Evolutionary conservation across 2,329 filamentous ascomycete genomes (phyloP).

Genomic region (Cladosporium sp.): DNA sequence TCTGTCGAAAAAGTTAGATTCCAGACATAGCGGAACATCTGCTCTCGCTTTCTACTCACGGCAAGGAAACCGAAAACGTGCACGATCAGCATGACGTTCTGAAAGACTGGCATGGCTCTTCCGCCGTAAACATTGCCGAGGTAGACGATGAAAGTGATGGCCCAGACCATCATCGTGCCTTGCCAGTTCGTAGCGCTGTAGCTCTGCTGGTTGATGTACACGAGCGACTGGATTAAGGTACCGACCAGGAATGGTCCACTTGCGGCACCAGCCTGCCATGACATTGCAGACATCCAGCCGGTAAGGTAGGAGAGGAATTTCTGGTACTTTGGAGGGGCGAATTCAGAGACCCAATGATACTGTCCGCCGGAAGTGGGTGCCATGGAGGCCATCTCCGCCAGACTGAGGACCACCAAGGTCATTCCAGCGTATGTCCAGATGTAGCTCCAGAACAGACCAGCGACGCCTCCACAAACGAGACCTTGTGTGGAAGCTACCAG

Average conservation of each 20-base stretch:
- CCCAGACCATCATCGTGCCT: conserved; percentile 44
- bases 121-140: conserved; percentile 36
- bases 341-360: conserved; percentile 29
- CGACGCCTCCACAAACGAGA: conserved; percentile 23
- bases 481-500: conserved; percentile 21
- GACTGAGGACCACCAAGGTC: conserved; percentile 26
- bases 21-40: too few relatives aligned
- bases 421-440: conserved; percentile 24
- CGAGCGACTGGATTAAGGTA: conserved; percentile 42
- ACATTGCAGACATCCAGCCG: conserved; percentile 45
- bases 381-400: conserved; percentile 32
- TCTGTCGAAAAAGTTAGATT: background rate
- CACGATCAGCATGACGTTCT: conserved; percentile 34
- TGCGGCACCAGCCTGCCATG: conserved; percentile 46
- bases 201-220: conserved; percentile 36
- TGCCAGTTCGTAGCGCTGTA: conserved; percentile 43
- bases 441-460: conserved; percentile 28
- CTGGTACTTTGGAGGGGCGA: conserved; percentile 25
- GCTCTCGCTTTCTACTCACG: conserved; percentile 20
- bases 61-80: conserved; percentile 35
- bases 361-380: conserved; percentile 28
- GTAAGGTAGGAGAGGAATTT: conserved; percentile 26
- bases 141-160: conserved; percentile 39
- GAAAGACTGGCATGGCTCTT: conserved; percentile 31
- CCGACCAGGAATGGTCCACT: conserved; percentile 44